Conservation (phyloP, 1,139 yeast species). For the Candida sojae region DNA sequence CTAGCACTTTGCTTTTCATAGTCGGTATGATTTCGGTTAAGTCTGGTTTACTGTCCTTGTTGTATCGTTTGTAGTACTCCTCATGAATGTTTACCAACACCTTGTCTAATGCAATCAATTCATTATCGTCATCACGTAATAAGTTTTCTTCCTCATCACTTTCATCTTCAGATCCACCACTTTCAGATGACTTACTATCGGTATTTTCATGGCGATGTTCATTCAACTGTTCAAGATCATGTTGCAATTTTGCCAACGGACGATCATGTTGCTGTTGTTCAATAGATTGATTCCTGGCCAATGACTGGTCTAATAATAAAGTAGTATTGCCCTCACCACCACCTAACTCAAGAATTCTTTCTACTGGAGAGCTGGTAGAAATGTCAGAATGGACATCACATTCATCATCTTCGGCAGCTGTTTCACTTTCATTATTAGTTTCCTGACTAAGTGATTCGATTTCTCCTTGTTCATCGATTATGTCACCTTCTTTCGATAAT, state of each 20-base stretch:
- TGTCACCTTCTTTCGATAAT: constrained; percentile 14
- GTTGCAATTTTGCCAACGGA: constrained; percentile 82
- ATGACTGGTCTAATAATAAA: constrained; percentile 52
- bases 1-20: constrained; percentile 67
- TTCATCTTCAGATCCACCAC: constrained; percentile 17
- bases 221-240: constrained; percentile 63
- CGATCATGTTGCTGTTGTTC: constrained; percentile 73
- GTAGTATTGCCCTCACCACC: constrained; percentile 50
- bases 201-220: constrained; percentile 25
- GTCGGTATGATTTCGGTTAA: constrained; percentile 69
- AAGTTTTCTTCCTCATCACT: constrained; percentile 47
- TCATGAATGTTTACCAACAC: constrained; percentile 66
- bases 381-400: constrained; percentile 5
- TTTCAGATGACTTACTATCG: constrained; percentile 11
- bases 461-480: constrained; percentile 19
- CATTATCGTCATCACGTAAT: constrained; percentile 79
- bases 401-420: constrained; percentile 11
- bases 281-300: constrained; percentile 55
- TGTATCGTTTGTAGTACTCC: constrained; percentile 59
- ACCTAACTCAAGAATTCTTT: constrained; percentile 48
- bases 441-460: constrained; percentile 14
- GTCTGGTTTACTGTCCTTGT: constrained; percentile 47
- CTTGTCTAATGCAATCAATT: constrained; percentile 61
- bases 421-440: constrained; percentile 10
- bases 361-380: constrained; percentile 41